phyloP scores from a whole-genome alignment of 768 basidiomycete genomes.

The Lepiota brunneoincarnata region DNA sequence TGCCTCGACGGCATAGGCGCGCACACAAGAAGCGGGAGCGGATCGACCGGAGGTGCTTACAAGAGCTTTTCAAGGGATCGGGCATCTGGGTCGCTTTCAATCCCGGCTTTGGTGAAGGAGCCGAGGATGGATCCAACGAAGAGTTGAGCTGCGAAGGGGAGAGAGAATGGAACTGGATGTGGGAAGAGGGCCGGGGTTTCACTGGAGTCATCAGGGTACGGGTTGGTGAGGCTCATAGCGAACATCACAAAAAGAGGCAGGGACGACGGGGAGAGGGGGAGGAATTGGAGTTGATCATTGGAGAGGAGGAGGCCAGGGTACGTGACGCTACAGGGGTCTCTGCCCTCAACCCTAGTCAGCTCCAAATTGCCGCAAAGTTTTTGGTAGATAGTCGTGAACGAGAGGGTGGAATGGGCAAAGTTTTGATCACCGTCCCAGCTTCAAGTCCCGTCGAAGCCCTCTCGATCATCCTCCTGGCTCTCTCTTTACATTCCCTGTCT shows the following conservation, averaged over 20 bases:
- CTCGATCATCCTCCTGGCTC: not conserved
- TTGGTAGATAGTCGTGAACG: not conserved
- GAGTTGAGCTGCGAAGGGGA: not conserved
- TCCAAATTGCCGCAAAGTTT: slow-evolving; percentile 1
- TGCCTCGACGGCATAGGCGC: not conserved
- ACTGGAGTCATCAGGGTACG: slow-evolving; percentile 4
- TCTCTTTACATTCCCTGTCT: not conserved
- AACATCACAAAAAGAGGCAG: too few species aligned
- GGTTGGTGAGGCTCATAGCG: not conserved
- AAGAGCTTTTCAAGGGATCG: slow-evolving; percentile 1
- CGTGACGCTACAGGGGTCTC: slow-evolving; percentile 1
- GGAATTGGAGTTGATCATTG: not conserved
- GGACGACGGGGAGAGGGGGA: not conserved
- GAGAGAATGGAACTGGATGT: slow-evolving; percentile 7
- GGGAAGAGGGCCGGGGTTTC: not conserved
- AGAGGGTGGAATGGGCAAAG: not conserved
- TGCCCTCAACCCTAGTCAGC: not conserved
- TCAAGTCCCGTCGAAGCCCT: not conserved
- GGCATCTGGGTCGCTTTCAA: not conserved
- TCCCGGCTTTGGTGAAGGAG: not conserved
- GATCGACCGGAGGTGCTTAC: not conserved
- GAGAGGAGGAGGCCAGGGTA: not conserved
- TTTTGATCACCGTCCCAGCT: slow-evolving; percentile 1
- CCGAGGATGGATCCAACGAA: not conserved
- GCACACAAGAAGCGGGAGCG: not conserved